Base-by-base conservation (phyloP, 169 alveolate genomes). In the Plasmodium coatneyi region DNA sequence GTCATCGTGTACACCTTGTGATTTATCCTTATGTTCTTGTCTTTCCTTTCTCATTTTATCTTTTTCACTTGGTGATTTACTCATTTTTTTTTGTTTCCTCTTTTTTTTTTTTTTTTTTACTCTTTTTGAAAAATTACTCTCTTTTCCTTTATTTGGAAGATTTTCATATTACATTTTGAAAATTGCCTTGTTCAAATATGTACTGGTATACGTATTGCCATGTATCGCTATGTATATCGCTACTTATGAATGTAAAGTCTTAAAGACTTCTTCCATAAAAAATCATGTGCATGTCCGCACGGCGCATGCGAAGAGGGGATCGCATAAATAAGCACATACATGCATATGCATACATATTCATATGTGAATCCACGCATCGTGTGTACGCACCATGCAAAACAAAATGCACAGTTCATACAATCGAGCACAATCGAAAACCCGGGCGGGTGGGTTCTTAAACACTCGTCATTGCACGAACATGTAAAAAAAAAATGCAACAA, bases 131-230 rank as follows among this genome's bases (percentile, higher is more conserved):
- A 28, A 30, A 19, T 4, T 82, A 30, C 60, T 14, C 60, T 28
- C 41, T 41, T 34, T 83, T 34, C 52, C n/a, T 83, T 41, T 70
- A 83, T 32, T 83, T 83, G 71, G 49, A 83, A 22, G 76, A 83
- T 70, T 34, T 83, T 71, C 43, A 70, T 41, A 66, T 66, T 70
- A 52, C 92, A 83, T 83, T 81, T 70, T 83, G 92, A 71, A 71
- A 36, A 16, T 28, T 71, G n/a, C 41, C 84, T 56, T 81, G 6
- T 52, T 32, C 5, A 41, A 22, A 41, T 79, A 79, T 79, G 56
- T 79, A 22, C 54, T 36, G 34, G 16, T 3, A 28, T 25, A 28
- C 46, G 25, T 76, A 76, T 76, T 4, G 22, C 60, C 60, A 12
- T 12, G 60, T 16, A 49, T 49, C 25, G 60, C 19, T 49, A 46